Percentiles rank a stretch among this genome's conserved stretches.
These are phyloP conservation scores for Escallonia herrerae DNA, from an alignment of 129 eudicot genomes.

Conservation along the genomic window DNA sequence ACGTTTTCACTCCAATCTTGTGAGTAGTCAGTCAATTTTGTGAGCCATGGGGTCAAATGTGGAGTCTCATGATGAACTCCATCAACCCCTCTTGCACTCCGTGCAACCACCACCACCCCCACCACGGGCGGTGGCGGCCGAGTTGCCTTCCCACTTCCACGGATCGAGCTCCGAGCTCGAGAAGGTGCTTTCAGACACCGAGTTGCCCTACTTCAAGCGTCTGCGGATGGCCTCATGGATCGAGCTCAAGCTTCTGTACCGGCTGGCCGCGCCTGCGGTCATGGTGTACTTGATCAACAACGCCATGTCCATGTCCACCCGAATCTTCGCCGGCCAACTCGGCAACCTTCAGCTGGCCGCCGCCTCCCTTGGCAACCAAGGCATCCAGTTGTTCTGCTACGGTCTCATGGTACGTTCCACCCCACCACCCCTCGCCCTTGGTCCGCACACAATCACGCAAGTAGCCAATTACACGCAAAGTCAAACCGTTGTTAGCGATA, in stretches of 20 bases:
- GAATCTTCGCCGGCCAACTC: constrained; percentile 74
- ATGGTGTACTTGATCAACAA: constrained; percentile 61
- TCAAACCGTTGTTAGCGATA: too few relatives aligned
- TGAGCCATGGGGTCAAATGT: too few relatives aligned
- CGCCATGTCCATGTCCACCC: constrained; percentile 58
- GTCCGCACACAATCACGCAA: background rate
- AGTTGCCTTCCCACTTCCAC: too few relatives aligned
- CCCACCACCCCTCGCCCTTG: background rate
- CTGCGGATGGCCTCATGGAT: constrained; percentile 30
- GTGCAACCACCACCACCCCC: too few relatives aligned
- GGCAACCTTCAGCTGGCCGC: constrained; percentile 61
- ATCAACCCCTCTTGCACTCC: background rate
- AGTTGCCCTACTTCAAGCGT: constrained; percentile 21
- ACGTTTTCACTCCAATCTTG: too few relatives aligned
- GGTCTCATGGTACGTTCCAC: constrained; percentile 44
- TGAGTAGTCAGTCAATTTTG: too few relatives aligned
- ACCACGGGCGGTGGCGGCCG: too few relatives aligned
- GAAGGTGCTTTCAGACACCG: constrained; percentile 43
- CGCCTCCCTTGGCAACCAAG: constrained; percentile 57
- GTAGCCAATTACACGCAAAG: background rate
- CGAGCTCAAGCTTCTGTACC: constrained; percentile 37
- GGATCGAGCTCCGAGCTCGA: constrained; percentile 42
- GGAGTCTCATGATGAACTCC: background rate
- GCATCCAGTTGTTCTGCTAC: constrained; percentile 57
- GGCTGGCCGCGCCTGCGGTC: constrained; percentile 62